Conservation (phyloP, 78 protist species). For the Protostelium mycophagum region DNA sequence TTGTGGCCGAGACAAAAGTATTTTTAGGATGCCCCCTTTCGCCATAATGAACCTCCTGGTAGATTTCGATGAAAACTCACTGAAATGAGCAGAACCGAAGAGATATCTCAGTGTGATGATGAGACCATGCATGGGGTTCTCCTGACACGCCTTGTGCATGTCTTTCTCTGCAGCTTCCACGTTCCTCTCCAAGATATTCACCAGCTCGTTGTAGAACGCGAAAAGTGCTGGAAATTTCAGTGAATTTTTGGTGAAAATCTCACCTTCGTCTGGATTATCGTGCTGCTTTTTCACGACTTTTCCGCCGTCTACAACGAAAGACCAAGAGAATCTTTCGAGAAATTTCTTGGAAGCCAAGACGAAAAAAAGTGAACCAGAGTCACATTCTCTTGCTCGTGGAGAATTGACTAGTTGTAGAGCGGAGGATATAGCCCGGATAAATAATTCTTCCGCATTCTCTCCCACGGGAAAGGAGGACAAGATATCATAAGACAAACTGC, state of each 20-base stretch:
- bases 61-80: slow-evolving; percentile 3
- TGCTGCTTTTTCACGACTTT: background rate
- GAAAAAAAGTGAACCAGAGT: slow-evolving; percentile 39
- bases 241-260: slow-evolving; percentile 5
- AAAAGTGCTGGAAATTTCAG: background rate
- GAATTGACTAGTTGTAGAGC: slow-evolving; percentile 18
- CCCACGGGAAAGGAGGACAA: slow-evolving; percentile 37
- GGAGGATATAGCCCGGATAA: slow-evolving; percentile 24
- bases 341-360: slow-evolving; percentile 26
- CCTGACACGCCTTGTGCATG: slow-evolving; percentile 35
- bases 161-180: slow-evolving; percentile 12
- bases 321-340: slow-evolving; percentile 3
- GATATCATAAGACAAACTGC: slow-evolving; percentile 19
- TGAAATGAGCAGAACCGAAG: background rate
- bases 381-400: slow-evolving; percentile 60
- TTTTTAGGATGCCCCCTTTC: no score
- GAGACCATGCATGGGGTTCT: slow-evolving; percentile 60
- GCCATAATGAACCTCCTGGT: no score
- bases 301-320: slow-evolving; percentile 1
- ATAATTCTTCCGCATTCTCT: slow-evolving; percentile 11
- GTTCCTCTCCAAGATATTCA: slow-evolving; percentile 23
- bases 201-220: background rate
- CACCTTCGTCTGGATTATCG: background rate
- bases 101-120: slow-evolving; percentile 36
- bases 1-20: no score